These are phyloP conservation scores for Aurantiochytrium sp. DNA, from an alignment of 108 stramenopile species.

Conservation along the genomic window DNA sequence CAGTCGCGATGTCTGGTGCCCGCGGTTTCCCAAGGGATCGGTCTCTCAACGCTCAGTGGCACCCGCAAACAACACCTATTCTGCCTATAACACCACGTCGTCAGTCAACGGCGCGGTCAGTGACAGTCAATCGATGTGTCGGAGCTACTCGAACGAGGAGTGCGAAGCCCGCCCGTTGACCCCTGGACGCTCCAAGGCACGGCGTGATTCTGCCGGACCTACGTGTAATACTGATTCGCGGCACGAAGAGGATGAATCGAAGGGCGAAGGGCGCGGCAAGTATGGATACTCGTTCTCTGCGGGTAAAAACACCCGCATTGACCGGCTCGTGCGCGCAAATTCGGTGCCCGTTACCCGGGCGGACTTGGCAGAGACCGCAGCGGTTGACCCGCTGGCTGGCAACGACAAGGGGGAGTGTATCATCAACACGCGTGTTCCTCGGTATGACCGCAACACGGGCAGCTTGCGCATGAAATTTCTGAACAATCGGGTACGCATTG, in stretches of 20 bases:
- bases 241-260: background rate
- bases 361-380: background rate
- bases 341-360: background rate
- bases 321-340: background rate
- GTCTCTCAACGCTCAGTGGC: background rate
- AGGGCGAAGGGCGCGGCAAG: background rate
- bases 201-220: background rate
- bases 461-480: constrained; percentile 1
- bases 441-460: background rate
- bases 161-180: background rate
- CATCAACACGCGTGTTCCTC: background rate
- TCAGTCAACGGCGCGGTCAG: too few species aligned
- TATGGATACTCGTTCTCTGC: background rate
- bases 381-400: background rate
- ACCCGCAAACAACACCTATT: background rate
- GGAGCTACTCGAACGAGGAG: too few species aligned
- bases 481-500: background rate
- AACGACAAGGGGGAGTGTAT: background rate
- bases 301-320: background rate
- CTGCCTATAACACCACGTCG: too few species aligned
- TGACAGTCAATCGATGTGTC: too few species aligned
- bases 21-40: background rate
- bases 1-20: background rate
- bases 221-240: background rate
- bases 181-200: background rate